Percentiles rank a stretch among this genome's conserved stretches.
These are phyloP conservation scores for Durusdinium trenchii DNA, from an alignment of 73 alveolate genomes.

Conservation along the genomic window DNA sequence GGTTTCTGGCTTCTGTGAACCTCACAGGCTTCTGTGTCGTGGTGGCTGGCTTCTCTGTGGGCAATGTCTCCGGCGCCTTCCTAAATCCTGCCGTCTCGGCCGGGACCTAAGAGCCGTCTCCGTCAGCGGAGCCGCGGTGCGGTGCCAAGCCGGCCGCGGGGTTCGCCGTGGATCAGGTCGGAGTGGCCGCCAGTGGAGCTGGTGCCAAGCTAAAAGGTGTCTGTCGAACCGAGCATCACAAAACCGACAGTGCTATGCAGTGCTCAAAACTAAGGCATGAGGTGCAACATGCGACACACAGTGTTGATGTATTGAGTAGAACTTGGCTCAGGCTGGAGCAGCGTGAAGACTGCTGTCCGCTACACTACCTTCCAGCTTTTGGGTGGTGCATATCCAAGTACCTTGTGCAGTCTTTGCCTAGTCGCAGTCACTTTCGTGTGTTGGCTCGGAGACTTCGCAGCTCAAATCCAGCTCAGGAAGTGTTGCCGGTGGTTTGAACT, in stretches of 20 bases:
- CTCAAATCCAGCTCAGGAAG: background rate
- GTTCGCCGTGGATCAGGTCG: background rate
- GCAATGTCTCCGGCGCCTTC: conserved; percentile 85
- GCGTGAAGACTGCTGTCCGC: conserved; percentile 58
- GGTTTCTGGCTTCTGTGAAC: background rate
- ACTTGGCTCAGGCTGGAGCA: conserved; percentile 34
- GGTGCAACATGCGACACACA: background rate
- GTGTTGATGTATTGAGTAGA: background rate
- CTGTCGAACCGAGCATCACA: background rate
- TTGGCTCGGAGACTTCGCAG: background rate
- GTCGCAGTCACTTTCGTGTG: no score
- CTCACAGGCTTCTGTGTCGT: conserved; percentile 37
- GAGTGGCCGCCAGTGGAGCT: conserved; percentile 60
- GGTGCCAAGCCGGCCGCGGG: background rate
- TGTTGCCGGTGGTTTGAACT: conserved; percentile 55
- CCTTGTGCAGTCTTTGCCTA: background rate
- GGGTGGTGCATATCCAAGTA: conserved; percentile 18
- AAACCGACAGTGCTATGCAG: background rate
- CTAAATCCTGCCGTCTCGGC: conserved; percentile 74
- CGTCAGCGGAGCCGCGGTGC: background rate
- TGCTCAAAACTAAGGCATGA: background rate
- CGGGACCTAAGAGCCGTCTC: background rate
- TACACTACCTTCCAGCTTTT: conserved; percentile 63
- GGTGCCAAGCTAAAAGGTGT: background rate
- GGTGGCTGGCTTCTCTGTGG: conserved; percentile 60